Evolutionary conservation across 345 rosid species (phyloP).

Genomic region (Lenwebbia sp.): DNA sequence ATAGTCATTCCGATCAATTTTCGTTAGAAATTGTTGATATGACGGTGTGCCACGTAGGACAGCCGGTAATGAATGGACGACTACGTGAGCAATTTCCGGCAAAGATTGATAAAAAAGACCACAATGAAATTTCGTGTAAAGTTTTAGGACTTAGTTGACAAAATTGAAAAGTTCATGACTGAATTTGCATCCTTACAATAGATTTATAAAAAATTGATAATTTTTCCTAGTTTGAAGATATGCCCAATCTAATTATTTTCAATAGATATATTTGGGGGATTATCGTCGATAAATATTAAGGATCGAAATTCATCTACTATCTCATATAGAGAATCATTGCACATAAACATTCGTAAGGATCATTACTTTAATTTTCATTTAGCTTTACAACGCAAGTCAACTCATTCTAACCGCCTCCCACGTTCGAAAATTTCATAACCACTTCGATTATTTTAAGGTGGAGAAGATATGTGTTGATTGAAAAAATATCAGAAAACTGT

Average conservation of each 20-base stretch:
- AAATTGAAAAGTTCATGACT: neutral
- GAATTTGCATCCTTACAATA: neutral
- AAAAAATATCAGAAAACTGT: neutral
- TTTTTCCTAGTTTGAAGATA: neutral
- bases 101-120: neutral
- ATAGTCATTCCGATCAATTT: neutral
- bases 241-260: neutral
- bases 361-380: neutral
- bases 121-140: neutral
- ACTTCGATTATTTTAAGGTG: neutral
- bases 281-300: neutral
- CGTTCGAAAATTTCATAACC: neutral
- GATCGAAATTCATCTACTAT: neutral
- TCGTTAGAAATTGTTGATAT: neutral
- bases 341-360: neutral
- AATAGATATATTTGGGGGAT: neutral
- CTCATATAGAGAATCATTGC: neutral
- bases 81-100: neutral
- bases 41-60: neutral
- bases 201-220: neutral
- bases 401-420: neutral
- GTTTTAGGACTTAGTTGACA: neutral
- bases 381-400: neutral
- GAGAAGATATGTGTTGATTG: neutral
- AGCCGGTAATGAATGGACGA: accelerated